Evolutionary conservation across 106 monocot species (phyloP).

Genomic region (Acanthochlamys bracteata): DNA sequence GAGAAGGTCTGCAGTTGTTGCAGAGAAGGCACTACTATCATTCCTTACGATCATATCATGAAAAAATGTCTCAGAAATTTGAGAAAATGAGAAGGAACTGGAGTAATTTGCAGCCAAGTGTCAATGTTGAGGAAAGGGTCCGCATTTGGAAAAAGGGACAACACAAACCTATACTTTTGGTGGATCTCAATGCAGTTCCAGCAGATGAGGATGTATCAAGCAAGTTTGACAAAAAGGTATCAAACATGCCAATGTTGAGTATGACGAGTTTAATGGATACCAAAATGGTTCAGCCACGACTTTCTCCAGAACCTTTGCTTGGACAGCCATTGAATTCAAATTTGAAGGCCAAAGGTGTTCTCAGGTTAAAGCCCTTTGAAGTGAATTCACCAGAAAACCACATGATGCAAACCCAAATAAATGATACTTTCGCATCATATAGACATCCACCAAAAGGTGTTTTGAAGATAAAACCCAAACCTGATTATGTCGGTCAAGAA

Average conservation of each 20-base stretch:
- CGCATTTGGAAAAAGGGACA: constrained; percentile 37
- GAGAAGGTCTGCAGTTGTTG: constrained; percentile 42
- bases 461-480: constrained; percentile 63
- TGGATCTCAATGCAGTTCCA: constrained; percentile 75
- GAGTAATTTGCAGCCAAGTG: constrained; percentile 30
- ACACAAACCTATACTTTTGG: constrained; percentile 42
- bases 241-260: constrained; percentile 24
- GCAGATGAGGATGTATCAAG: constrained; percentile 35
- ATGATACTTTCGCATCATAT: constrained; percentile 14
- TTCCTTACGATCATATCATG: constrained; percentile 64
- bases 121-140: constrained; percentile 44
- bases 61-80: constrained; percentile 44
- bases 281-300: constrained; percentile 2
- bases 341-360: constrained; percentile 51
- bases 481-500: background rate
- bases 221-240: constrained; percentile 16
- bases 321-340: constrained; percentile 10
- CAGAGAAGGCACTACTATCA: constrained; percentile 51
- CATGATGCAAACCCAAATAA: constrained; percentile 13
- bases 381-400: constrained; percentile 17
- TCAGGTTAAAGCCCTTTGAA: constrained; percentile 39
- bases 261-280: constrained; percentile 20
- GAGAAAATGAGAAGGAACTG: constrained; percentile 49
- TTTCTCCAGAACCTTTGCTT: constrained; percentile 5
- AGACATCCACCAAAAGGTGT: constrained; percentile 62